Evolutionary conservation across 2,329 filamentous ascomycete genomes (phyloP).

Genomic region (Cercospora citrullina): DNA sequence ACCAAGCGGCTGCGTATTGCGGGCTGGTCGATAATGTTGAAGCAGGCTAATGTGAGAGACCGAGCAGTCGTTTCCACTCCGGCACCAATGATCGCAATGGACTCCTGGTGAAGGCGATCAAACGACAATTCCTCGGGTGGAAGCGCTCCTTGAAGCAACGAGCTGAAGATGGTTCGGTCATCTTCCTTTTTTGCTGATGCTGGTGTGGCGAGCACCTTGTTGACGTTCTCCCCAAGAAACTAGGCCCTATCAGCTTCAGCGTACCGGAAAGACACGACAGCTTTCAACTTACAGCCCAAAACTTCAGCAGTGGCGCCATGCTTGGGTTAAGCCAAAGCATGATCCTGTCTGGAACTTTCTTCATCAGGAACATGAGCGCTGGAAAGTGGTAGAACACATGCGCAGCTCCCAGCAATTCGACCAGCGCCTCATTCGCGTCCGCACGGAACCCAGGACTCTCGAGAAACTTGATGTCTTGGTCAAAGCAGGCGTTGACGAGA

Average conservation of each 20-base stretch:
- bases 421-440: constrained; percentile 13
- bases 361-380: constrained; percentile 1
- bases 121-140: constrained; percentile 39
- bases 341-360: not conserved
- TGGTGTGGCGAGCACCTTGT: not conserved
- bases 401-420: not conserved
- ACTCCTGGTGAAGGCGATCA: constrained; percentile 44
- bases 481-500: constrained; percentile 15
- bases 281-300: not conserved
- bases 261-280: not conserved
- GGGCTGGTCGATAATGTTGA: constrained; percentile 43
- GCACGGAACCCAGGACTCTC: constrained; percentile 11
- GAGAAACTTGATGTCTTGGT: constrained; percentile 13
- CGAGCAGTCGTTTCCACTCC: constrained; percentile 49
- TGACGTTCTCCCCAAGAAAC: not conserved
- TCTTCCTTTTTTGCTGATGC: constrained; percentile 4
- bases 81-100: constrained; percentile 48
- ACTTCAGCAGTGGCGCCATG: constrained; percentile 9
- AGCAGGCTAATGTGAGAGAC: constrained; percentile 45
- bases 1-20: constrained; percentile 40
- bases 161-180: constrained; percentile 17
- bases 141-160: constrained; percentile 12
- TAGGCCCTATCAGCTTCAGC: not conserved
- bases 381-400: constrained; percentile 13
- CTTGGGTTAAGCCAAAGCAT: constrained; percentile 7